A percentile compares a stretch with the other conserved stretches of the same genome.
phyloP scores from a whole-genome alignment of 306 rosid genomes.

The Cercis canadensis region DNA sequence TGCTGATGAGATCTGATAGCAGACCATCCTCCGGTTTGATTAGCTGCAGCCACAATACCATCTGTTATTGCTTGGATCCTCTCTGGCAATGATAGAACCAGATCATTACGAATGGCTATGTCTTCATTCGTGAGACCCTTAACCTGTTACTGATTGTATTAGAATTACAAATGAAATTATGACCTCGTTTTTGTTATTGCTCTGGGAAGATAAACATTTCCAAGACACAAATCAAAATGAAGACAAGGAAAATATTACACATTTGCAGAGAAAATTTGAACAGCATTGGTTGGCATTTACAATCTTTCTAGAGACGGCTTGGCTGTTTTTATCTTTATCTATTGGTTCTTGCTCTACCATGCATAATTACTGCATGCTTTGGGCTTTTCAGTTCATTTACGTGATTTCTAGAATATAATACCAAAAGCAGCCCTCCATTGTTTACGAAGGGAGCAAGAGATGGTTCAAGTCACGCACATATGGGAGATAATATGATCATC shows the following conservation, averaged over 20 bases:
- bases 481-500: not conserved
- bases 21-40: constrained; percentile 56
- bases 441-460: not conserved
- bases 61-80: constrained; percentile 87
- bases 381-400: no score
- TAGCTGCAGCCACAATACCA: constrained; percentile 56
- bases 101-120: constrained; percentile 57
- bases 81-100: constrained; percentile 68
- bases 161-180: constrained; percentile 25
- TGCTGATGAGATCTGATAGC: constrained; percentile 52
- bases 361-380: no score
- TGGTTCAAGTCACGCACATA: no score
- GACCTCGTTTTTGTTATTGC: not conserved
- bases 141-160: constrained; percentile 54
- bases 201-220: constrained; percentile 7
- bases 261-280: not conserved
- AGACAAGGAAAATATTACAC: constrained; percentile 5
- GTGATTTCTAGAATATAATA: not conserved
- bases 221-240: constrained; percentile 15
- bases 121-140: constrained; percentile 82
- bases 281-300: not conserved
- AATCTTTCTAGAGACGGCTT: not conserved
- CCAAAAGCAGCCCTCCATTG: not conserved
- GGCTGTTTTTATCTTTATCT: not conserved
- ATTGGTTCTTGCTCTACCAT: not conserved